Evolutionary conservation across 1,139 yeast genomes (phyloP).

Genomic region (Candida dubliniensis): DNA sequence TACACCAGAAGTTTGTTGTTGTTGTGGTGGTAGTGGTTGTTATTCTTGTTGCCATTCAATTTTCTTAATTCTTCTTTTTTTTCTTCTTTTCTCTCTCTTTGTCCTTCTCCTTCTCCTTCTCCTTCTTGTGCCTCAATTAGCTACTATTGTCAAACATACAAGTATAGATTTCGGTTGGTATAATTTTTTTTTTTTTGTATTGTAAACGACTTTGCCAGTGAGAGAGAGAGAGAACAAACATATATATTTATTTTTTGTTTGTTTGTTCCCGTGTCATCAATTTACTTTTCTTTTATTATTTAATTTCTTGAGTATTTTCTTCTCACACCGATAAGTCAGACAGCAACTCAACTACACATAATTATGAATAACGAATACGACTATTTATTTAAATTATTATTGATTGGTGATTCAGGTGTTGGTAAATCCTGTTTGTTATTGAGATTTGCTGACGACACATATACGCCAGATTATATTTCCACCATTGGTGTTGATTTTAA

Average conservation of each 20-base stretch:
- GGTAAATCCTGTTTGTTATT: slow-evolving; percentile 94
- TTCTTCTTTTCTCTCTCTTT: not conserved
- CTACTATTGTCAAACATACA: no score
- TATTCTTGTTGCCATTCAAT: not conserved
- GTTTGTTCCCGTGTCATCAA: slow-evolving; percentile 7
- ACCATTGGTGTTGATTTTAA: slow-evolving; percentile 98
- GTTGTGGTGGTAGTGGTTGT: no score
- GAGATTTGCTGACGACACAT: slow-evolving; percentile 96
- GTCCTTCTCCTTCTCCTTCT: not conserved
- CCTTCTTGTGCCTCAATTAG: not conserved
- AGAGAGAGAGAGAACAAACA: slow-evolving; percentile 1
- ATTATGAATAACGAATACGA: slow-evolving; percentile 89
- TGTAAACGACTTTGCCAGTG: slow-evolving; percentile 1
- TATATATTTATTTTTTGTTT: not conserved
- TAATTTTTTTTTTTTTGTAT: not conserved
- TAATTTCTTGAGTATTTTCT: not conserved
- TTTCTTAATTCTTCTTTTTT: not conserved
- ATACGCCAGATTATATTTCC: slow-evolving; percentile 94
- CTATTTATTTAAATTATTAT: slow-evolving; percentile 86
- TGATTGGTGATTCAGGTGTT: slow-evolving; percentile 98
- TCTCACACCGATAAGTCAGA: not conserved
- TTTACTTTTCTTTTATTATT: slow-evolving; percentile 3
- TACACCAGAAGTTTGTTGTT: not conserved
- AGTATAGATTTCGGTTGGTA: not conserved
- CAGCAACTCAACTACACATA: not conserved